Evolutionary conservation across 2,329 filamentous ascomycete species (phyloP).

Genomic region (Chaetothyriales sp.): DNA sequence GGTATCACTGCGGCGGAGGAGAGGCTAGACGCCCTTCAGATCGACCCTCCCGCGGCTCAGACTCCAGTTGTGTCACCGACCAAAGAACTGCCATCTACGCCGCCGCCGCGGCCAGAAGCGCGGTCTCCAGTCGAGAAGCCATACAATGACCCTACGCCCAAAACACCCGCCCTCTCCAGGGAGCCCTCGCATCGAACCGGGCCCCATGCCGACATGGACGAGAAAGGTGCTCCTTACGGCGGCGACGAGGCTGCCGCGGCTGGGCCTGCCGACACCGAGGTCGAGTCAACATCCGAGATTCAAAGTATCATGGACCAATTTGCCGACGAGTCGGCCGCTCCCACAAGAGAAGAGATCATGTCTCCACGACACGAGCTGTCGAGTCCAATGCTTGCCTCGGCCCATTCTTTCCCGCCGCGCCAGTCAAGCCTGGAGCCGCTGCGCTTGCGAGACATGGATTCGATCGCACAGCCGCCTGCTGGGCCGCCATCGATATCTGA

Average conservation of each 20-base stretch:
- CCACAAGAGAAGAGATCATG: conserved; percentile 74
- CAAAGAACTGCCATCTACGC: conserved; percentile 18
- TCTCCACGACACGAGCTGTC: conserved; percentile 72
- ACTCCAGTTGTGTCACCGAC: conserved; percentile 1
- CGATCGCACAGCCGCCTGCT: conserved; percentile 15
- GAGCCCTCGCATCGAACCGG: conserved; percentile 20
- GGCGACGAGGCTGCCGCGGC: conserved; percentile 10
- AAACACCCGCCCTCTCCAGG: conserved; percentile 29
- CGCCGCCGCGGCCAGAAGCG: conserved; percentile 28
- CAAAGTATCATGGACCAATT: conserved; percentile 98
- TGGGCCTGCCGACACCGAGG: conserved; percentile 28
- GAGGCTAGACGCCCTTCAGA: conserved; percentile 3
- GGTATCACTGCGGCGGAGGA: not conserved
- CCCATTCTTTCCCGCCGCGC: conserved; percentile 61
- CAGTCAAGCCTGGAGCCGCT: conserved; percentile 74
- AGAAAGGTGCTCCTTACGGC: not conserved
- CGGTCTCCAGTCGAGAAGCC: conserved; percentile 37
- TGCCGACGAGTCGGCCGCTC: conserved; percentile 57
- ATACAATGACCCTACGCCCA: conserved; percentile 38
- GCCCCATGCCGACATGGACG: not conserved
- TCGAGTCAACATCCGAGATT: conserved; percentile 68
- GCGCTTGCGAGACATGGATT: conserved; percentile 28
- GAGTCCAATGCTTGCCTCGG: conserved; percentile 58
- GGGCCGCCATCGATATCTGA: conserved; percentile 7
- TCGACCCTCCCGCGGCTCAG: conserved; percentile 1